Evolutionary conservation across 2,329 filamentous ascomycete species (phyloP).

Genomic region (Verticillium albo-atrum): DNA sequence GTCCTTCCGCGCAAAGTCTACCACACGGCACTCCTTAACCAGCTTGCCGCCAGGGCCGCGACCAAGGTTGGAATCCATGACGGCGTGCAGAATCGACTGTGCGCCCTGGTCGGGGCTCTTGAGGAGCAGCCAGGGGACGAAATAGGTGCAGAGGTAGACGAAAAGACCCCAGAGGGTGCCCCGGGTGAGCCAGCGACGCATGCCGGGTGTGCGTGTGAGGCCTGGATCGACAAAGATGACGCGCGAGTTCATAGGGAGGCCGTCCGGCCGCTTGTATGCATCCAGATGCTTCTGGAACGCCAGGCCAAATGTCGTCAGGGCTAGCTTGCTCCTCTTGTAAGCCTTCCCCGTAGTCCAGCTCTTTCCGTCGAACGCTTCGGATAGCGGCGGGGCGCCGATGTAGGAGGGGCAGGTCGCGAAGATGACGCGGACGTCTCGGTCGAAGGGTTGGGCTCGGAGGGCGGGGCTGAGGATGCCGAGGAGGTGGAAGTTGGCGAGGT

Average conservation of each 20-base stretch:
- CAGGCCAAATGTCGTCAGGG: conserved; percentile 82
- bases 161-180: conserved; percentile 78
- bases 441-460: conserved; percentile 83
- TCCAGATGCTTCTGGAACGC: conserved; percentile 92
- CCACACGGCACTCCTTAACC: conserved; percentile 83
- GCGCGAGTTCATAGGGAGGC: conserved; percentile 73
- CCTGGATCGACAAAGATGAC: conserved; percentile 89
- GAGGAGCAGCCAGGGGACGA: conserved; percentile 79
- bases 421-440: conserved; percentile 86
- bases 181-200: conserved; percentile 78
- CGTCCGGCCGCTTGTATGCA: conserved; percentile 77
- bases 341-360: conserved; percentile 52
- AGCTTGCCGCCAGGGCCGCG: conserved; percentile 63
- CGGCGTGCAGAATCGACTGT: conserved; percentile 79
- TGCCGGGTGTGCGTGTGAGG: conserved; percentile 78
- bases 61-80: conserved; percentile 72
- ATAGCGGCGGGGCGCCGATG: conserved; percentile 67
- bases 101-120: conserved; percentile 82
- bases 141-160: conserved; percentile 73
- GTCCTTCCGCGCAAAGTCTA: conserved; percentile 67
- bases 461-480: conserved; percentile 88
- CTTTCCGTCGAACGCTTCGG: conserved; percentile 43
- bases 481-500: conserved; percentile 91
- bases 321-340: conserved; percentile 67
- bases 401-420: conserved; percentile 87